Conservation (phyloP, 2,329 filamentous ascomycete genomes). For the Aspergillus felis region DNA sequence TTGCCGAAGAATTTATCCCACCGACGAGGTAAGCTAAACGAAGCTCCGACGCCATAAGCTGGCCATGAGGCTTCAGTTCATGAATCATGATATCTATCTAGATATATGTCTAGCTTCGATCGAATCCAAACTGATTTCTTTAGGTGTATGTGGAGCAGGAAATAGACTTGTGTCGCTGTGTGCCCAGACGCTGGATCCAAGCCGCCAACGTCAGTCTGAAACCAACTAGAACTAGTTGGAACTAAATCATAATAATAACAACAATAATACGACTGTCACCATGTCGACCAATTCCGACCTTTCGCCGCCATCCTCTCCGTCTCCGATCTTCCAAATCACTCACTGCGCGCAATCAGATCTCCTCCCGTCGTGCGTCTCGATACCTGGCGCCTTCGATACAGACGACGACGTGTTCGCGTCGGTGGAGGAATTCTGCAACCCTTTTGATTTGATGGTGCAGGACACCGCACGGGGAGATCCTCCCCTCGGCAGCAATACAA, state of each 20-base stretch:
- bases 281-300: slow-evolving; percentile 27
- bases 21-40: neutral
- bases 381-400: slow-evolving; percentile 32
- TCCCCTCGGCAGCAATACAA: slow-evolving; percentile 16
- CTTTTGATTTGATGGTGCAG: slow-evolving; percentile 29
- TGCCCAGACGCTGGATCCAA: slow-evolving; percentile 12
- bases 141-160: slow-evolving; percentile 21
- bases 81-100: neutral
- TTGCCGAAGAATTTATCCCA: neutral
- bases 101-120: no score
- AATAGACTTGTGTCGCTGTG: slow-evolving; percentile 14
- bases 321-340: slow-evolving; percentile 19
- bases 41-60: neutral
- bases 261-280: slow-evolving; percentile 19
- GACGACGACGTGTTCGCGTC: slow-evolving; percentile 28
- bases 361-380: slow-evolving; percentile 21
- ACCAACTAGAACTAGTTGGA: neutral
- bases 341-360: slow-evolving; percentile 19
- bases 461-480: slow-evolving; percentile 22
- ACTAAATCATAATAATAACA: neutral
- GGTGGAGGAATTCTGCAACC: slow-evolving; percentile 25
- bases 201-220: neutral
- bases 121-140: neutral
- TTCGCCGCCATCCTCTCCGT: slow-evolving; percentile 9
- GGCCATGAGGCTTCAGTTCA: neutral